Evolutionary conservation across 768 basidiomycete genomes (phyloP), one percentile per base, ranked within the genome.

Genomic region (Sarcodon sp.): DNA sequence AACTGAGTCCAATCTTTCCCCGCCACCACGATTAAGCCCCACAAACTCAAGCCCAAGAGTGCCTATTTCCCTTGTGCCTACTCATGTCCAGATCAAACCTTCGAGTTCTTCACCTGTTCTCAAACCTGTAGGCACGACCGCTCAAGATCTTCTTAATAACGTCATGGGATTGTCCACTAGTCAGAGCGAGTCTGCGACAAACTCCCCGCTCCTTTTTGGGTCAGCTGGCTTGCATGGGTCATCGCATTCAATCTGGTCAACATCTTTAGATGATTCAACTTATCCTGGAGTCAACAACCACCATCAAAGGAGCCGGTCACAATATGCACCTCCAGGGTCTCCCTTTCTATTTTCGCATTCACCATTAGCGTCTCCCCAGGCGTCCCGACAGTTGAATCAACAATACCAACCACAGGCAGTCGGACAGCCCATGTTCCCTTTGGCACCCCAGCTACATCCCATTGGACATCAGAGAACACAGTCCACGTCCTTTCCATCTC

Each of bases 171-270:
- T 59, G 7, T 63, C 34, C 61, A 64, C 5, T 38, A 52, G 18
- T 52, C 59, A 13, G 49, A 53, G 10, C 58, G 57, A 34, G 27
- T 39, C 7, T 52, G 54, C 13, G 7, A 49, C 46, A 47, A 48
- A 43, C 39, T 51, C 48, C 46, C 54, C 44, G 36, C 50, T 13
- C 56, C 54, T 51, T 51, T 32, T 32, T 59, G 55, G 16, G 16
- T 64, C 78, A 27, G 79, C 83, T 53, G 72, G 77, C 16, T 69
- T 73, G 6, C 74, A 73, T 12, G 50, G 46, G 11, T 49, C 54
- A 4, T 61, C 67, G 2, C 67, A 72, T 44, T 83, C 77, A 1
- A 86, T 85, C 36, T 85, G 84, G 83, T 77, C 82, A 3, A 70
- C 79, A 11, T 68, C 73, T 1, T 63, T 66, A 3, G 80, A 79